A percentile compares a stretch with the other conserved stretches of the same genome.
phyloP scores from a whole-genome alignment of 345 rosid genomes.

The Gossypium mustelinum region DNA sequence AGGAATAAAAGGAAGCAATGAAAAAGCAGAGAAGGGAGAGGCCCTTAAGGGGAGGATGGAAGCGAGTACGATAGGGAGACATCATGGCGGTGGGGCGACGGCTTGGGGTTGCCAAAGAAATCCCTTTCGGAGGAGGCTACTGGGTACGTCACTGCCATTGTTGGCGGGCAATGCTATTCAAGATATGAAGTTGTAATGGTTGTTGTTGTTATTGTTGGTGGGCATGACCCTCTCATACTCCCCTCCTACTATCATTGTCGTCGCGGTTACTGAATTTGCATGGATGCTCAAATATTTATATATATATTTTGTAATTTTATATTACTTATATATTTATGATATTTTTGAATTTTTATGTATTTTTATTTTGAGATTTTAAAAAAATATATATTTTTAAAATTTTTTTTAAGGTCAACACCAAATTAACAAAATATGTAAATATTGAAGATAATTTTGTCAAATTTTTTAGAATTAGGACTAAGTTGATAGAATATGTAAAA shows the following conservation, averaged over 20 bases:
- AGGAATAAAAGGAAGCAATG: background rate
- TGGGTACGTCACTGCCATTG: conserved; percentile 34
- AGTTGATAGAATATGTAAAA: too few species aligned
- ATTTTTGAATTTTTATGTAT: too few species aligned
- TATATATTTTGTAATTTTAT: too few species aligned
- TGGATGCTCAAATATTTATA: too few species aligned
- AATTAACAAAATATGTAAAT: too few species aligned
- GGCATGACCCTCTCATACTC: background rate
- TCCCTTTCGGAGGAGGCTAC: conserved; percentile 66
- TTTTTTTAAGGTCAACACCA: too few species aligned
- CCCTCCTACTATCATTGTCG: background rate
- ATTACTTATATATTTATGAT: too few species aligned
- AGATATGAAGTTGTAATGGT: background rate
- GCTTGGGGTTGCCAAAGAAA: conserved; percentile 27
- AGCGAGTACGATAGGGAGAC: background rate
- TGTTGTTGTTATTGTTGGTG: background rate
- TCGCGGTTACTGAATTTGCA: background rate
- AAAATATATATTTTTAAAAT: too few species aligned
- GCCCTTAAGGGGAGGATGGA: background rate
- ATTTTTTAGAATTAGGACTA: too few species aligned
- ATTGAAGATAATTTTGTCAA: too few species aligned
- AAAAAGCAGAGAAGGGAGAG: background rate
- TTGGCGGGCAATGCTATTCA: conserved; percentile 1
- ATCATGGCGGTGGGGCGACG: background rate
- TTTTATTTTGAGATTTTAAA: too few species aligned